Base-by-base conservation (phyloP, 495 filamentous ascomycete species). In the Cercophora newfieldiana region DNA sequence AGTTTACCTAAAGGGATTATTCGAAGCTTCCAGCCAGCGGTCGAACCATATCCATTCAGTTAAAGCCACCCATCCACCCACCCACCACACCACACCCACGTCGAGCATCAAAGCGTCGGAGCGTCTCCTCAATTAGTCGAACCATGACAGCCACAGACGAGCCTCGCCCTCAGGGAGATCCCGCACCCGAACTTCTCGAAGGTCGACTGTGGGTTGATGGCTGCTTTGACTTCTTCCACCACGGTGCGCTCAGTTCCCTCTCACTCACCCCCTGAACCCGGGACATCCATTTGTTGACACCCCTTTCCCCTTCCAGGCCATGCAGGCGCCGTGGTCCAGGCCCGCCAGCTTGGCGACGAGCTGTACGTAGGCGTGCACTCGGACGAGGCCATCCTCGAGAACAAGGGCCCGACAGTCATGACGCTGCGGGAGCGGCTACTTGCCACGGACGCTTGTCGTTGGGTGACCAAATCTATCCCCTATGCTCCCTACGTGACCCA, bases 381-480 rank as follows among this genome's bases (percentile, higher is more conserved):
- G 16, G 95, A 99, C 75, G 89, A 97, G 75, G 90, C 90, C 14
- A 99, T 99, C 72, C 82, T 96, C 49, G 91, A 91, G 64, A 96
- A 99, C 79, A 99, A 99, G 79, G 95, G 95, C 7, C 96, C 96
- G 2, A 97, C 94, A 4, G 95, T 99, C 59, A 99, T 99, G 95
- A 92, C 86, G 54, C 82, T 97, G 61, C 80, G 88, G 61, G 95
- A 99, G 82, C 91, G 95, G 88, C 91, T 96, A 59, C 85, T 92
- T 56, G 93, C 96, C 30, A 92, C 94, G 18, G 90, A 97, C 69
- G 95, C 95, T 65, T 97, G 94, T 79, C 90, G 96, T 29, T 99
- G 96, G 94, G 88, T 91, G 21, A 93, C 94, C 61, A 82, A 84
- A 44, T 90, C 90, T 28, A 85, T 99, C 24, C 87, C 94, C 3